Conservation (phyloP, 768 basidiomycete genomes). For the Mycena metata region DNA sequence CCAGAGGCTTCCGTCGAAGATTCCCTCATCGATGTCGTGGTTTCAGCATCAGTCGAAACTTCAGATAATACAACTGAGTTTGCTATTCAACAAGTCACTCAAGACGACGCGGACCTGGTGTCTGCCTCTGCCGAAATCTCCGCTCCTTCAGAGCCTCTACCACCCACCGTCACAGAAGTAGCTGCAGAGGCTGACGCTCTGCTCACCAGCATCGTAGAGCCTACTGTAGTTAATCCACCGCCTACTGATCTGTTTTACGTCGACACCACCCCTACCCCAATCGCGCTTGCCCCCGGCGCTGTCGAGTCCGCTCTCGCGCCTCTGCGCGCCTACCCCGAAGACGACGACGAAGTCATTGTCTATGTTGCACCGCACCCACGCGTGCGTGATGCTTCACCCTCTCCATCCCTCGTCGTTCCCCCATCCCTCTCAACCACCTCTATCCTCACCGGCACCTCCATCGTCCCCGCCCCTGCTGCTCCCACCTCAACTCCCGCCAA, state of each 20-base stretch:
- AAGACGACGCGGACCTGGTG: no score
- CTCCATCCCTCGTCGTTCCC: conserved; percentile 25
- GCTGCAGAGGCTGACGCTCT: no score
- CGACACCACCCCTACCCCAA: conserved; percentile 50
- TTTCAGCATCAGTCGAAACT: no score
- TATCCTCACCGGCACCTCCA: conserved; percentile 46
- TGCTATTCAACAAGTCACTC: no score
- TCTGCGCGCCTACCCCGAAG: conserved; percentile 35
- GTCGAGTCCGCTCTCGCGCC: conserved; percentile 38
- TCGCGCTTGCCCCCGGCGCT: conserved; percentile 33
- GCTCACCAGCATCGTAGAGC: not conserved
- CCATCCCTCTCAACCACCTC: conserved; percentile 35
- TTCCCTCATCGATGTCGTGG: no score
- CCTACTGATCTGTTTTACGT: conserved; percentile 51
- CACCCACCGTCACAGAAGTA: no score
- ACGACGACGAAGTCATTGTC: conserved; percentile 80
- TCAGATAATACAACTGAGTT: no score
- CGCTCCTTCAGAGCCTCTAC: no score
- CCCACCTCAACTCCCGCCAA: not conserved
- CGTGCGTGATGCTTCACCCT: conserved; percentile 31
- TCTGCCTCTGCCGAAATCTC: no score
- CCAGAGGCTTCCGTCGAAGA: not conserved
- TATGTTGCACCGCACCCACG: conserved; percentile 84
- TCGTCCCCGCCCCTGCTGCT: conserved; percentile 8
- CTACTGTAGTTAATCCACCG: not conserved